A percentile compares a stretch with the other conserved stretches of the same genome.
phyloP scores from a whole-genome alignment of 2,329 filamentous ascomycete species.

The Diaporthe nobilis region DNA sequence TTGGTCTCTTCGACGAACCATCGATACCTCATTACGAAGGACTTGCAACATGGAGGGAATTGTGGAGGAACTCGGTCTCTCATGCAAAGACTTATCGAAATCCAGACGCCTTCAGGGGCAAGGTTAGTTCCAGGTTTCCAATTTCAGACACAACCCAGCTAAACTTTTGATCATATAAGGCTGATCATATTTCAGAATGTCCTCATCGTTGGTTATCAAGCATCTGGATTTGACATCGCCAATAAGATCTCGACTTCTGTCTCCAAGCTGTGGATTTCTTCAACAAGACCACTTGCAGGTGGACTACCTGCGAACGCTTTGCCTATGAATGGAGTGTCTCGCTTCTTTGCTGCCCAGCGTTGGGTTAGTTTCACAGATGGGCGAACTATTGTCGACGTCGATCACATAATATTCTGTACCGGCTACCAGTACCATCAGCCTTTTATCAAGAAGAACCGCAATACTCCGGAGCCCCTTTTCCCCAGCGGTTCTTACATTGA shows the following conservation, averaged over 20 bases:
- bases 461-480: background rate
- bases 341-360: background rate
- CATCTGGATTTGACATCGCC: constrained; percentile 27
- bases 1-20: constrained; percentile 16
- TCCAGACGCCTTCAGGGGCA: background rate
- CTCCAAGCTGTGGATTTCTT: constrained; percentile 5
- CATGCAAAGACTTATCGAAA: background rate
- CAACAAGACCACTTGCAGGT: background rate
- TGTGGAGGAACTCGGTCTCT: background rate
- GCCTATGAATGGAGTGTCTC: background rate
- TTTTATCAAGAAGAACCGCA: background rate
- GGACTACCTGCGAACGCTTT: background rate
- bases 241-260: background rate
- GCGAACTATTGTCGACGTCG: background rate
- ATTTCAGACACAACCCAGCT: background rate
- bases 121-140: background rate
- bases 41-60: background rate
- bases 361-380: background rate
- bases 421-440: constrained; percentile 27
- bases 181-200: background rate
- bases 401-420: constrained; percentile 27
- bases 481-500: background rate
- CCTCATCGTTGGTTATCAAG: constrained; percentile 17
- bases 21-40: constrained; percentile 1
- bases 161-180: background rate